Conservation (phyloP, 495 filamentous ascomycete genomes). For the Xylaria bambusicola region DNA sequence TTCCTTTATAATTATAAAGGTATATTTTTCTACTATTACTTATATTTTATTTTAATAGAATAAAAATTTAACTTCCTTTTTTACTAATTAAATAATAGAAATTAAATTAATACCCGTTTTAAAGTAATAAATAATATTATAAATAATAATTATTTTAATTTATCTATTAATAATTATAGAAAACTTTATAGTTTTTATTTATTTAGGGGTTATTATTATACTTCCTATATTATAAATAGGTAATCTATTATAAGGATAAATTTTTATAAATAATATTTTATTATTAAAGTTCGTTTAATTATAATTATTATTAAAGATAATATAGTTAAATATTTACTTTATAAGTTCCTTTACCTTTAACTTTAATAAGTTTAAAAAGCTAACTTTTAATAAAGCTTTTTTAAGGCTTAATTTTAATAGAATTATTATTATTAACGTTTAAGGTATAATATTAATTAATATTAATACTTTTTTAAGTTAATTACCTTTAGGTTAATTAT, state of each 20-base stretch:
- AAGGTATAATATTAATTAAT: too few species aligned
- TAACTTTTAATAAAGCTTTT: not conserved
- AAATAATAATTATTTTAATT: not conserved
- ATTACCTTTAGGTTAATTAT: too few species aligned
- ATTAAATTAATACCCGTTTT: not conserved
- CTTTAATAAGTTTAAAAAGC: slow-evolving; percentile 1
- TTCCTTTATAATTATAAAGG: not conserved
- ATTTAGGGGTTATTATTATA: not conserved
- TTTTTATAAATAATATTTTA: slow-evolving; percentile 1
- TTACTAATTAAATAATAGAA: not conserved
- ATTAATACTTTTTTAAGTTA: not conserved
- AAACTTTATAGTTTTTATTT: not conserved
- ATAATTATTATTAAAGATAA: not conserved
- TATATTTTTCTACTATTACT: not conserved
- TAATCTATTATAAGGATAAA: not conserved
- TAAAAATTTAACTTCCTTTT: not conserved
- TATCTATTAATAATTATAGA: not conserved
- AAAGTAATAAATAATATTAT: not conserved
- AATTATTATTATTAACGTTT: not conserved
- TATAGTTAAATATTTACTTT: not conserved
- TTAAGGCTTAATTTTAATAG: not conserved
- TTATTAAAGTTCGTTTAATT: not conserved
- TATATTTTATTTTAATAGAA: not conserved
- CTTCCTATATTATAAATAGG: not conserved
- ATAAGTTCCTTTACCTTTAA: not conserved